These are phyloP conservation scores for Solanum neorickii DNA, from an alignment of 257 asterid species.

Conservation along the genomic window DNA sequence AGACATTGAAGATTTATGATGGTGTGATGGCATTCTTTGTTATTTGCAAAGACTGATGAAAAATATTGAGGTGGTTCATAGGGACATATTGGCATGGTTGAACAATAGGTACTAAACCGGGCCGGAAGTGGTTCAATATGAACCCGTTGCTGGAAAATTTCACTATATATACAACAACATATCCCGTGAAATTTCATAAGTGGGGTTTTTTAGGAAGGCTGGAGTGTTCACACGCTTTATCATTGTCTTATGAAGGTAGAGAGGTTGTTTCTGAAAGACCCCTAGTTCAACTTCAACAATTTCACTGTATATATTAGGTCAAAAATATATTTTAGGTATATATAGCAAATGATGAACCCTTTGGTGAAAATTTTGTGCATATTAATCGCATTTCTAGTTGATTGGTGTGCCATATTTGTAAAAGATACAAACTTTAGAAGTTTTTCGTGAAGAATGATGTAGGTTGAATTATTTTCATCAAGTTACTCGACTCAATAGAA, in stretches of 20 bases:
- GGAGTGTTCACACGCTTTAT: neutral
- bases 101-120: slow-evolving; percentile 8
- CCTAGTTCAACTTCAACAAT: neutral
- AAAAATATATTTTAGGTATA: neutral
- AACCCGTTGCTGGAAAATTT: neutral
- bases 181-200: neutral
- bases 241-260: neutral
- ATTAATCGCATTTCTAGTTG: neutral
- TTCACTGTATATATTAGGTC: neutral
- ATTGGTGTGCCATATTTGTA: neutral
- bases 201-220: neutral
- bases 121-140: neutral
- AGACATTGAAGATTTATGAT: slow-evolving; percentile 63
- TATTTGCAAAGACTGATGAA: slow-evolving; percentile 80
- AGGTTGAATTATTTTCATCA: neutral
- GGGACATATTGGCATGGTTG: slow-evolving; percentile 62
- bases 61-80: slow-evolving; percentile 53
- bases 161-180: neutral
- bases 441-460: neutral
- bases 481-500: neutral
- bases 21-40: slow-evolving; percentile 91
- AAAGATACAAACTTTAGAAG: neutral
- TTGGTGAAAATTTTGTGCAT: neutral
- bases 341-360: neutral
- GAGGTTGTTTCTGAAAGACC: neutral